Conservation (phyloP, 2,329 filamentous ascomycete genomes). For the Calonectria ilicicola region DNA sequence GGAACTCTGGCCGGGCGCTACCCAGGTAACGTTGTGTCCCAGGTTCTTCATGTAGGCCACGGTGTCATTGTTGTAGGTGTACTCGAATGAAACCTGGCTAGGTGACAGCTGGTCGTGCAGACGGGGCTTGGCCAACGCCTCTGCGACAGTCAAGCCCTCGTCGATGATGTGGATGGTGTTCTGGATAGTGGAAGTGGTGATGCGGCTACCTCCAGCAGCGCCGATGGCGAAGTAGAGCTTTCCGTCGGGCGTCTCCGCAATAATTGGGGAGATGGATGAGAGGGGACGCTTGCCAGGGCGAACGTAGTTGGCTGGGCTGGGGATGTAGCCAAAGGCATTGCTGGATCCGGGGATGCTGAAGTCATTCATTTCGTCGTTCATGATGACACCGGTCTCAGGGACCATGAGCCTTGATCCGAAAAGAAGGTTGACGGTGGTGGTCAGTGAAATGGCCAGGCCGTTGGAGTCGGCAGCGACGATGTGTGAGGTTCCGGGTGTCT, state of each 20-base stretch:
- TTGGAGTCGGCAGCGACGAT: constrained; percentile 75
- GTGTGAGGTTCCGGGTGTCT: constrained; percentile 77
- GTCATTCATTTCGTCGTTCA: constrained; percentile 75
- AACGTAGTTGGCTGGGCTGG: constrained; percentile 80
- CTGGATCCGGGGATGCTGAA: constrained; percentile 80
- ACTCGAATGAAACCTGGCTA: constrained; percentile 77
- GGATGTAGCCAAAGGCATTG: constrained; percentile 83
- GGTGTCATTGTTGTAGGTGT: constrained; percentile 76
- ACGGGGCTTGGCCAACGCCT: constrained; percentile 76
- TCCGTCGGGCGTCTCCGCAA: constrained; percentile 78
- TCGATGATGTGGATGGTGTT: constrained; percentile 82
- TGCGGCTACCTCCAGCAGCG: constrained; percentile 84
- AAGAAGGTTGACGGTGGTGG: constrained; percentile 83
- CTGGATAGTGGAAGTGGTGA: constrained; percentile 87
- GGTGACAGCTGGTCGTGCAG: constrained; percentile 88
- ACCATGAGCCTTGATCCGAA: constrained; percentile 83
- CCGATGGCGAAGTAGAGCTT: constrained; percentile 79
- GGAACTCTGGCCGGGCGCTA: constrained; percentile 73
- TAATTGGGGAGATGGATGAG: constrained; percentile 81
- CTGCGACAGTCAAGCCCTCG: constrained; percentile 66
- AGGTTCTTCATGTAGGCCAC: constrained; percentile 73
- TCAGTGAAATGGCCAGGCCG: constrained; percentile 81
- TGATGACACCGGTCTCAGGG: constrained; percentile 84
- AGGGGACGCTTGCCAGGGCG: constrained; percentile 82
- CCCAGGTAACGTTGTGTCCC: constrained; percentile 82